Evolutionary conservation across 1,139 yeast species (phyloP), one percentile per base, ranked within the genome.

Genomic region (Maudiozyma humilis): DNA sequence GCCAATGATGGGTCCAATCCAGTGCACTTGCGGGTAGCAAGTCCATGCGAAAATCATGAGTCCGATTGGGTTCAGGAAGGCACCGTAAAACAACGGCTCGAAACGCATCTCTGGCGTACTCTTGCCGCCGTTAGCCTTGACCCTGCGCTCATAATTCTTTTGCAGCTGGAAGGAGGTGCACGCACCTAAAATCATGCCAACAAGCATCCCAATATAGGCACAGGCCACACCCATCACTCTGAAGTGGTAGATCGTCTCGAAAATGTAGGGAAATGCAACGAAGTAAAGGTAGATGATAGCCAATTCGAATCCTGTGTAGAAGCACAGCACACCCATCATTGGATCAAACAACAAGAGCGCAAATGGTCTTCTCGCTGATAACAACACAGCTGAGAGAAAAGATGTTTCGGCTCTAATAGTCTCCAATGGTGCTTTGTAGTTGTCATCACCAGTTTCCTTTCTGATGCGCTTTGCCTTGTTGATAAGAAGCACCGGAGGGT

Each of bases 11-110:
- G 94, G 85, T 1, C 75, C 84, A 47, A 83, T 74, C 93, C 93
- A 86, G 58, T 79, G 89, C 10, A 82, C 66, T n/a, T 66, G 49
- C 0, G 66, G 55, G 51, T 71, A 70, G 19, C 75, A 70, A 0
- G 91, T 78, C 91, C 94, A 85, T 2, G 85, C 93, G 56, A 84
- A 74, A 62, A 87, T 74, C 65, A 85, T 81, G 38, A 84, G 68
- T 0, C 91, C 84, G 13, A 74, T 67, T 0, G 95, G 93, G 59
- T 82, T 67, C 10, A 57, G 35, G 32, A 63, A 56, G 0, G 64
- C 59, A 13, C 68, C 68, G 35, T 66, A 50, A 67, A 75, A 72
- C 58, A 81, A 69, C 8, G 76, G 65, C 12, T 76, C 76, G 36
- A 82, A 63, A 46, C 85, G 71, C 45, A 71, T 73, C 54, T 83